Percentiles rank a stretch among this genome's conserved stretches.
Evolutionary conservation across 768 basidiomycete species (phyloP).

Genomic region (Paxillus ammoniavirescens): DNA sequence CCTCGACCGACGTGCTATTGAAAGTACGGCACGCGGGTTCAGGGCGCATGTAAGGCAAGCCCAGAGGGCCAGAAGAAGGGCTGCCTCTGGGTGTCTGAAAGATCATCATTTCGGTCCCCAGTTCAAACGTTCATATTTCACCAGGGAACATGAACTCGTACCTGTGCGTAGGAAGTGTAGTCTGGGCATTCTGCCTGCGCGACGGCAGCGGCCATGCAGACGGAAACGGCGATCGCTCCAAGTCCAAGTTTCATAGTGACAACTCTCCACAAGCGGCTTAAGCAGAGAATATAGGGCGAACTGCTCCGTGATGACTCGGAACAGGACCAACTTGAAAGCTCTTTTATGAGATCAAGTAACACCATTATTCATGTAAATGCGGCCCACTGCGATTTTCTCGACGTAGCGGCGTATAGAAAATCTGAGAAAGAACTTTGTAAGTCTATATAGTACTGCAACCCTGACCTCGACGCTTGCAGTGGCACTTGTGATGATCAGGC

Average conservation of each 20-base stretch:
- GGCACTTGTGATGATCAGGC: too few species aligned
- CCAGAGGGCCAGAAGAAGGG: conserved; percentile 57
- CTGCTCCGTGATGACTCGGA: conserved; percentile 2
- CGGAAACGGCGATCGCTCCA: conserved; percentile 17
- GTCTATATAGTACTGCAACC: too few species aligned
- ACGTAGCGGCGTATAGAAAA: too few species aligned
- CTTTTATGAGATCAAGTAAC: conserved; percentile 8
- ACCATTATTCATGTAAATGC: conserved; percentile 1
- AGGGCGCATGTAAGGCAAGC: conserved; percentile 73
- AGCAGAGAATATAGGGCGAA: conserved; percentile 2
- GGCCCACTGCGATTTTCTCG: too few species aligned
- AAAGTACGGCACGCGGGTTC: conserved; percentile 70
- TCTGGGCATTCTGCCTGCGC: conserved; percentile 50
- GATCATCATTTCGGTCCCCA: background rate
- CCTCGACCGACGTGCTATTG: conserved; percentile 74
- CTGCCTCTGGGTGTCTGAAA: conserved; percentile 57
- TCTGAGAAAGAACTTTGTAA: too few species aligned
- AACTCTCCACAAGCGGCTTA: conserved; percentile 9
- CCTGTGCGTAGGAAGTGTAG: conserved; percentile 62
- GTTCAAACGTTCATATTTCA: background rate
- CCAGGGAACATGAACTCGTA: conserved; percentile 8
- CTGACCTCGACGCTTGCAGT: too few species aligned
- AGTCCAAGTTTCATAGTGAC: conserved; percentile 21
- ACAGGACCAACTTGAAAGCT: background rate
- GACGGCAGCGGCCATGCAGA: conserved; percentile 23